Evolutionary conservation across 768 basidiomycete species (phyloP).

Genomic region (Tricholoma flavovirens): DNA sequence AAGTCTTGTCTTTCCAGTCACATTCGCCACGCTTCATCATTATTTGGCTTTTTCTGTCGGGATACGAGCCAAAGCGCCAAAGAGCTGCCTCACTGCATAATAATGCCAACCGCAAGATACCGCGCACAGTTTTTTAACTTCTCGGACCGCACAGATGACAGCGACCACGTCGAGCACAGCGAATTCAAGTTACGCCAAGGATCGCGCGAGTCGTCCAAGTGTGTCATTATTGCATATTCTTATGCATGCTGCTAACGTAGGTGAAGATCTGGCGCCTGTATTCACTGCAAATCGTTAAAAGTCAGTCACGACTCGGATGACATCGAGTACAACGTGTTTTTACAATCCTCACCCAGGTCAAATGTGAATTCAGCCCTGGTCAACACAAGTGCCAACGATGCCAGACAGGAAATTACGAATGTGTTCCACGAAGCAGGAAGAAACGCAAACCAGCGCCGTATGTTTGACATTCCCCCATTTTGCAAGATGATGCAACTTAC

Average conservation of each 20-base stretch:
- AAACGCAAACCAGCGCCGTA: conserved; percentile 55
- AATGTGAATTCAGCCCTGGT: conserved; percentile 45
- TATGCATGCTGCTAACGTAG: neutral
- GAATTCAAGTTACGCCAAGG: conserved; percentile 7
- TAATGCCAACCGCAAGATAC: neutral
- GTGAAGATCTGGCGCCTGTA: conserved; percentile 45
- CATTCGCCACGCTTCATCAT: too few species aligned
- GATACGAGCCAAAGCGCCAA: too few species aligned
- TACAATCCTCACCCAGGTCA: conserved; percentile 31
- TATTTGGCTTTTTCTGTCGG: too few species aligned
- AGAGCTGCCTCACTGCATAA: neutral
- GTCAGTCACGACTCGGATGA: conserved; percentile 25
- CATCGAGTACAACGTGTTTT: neutral
- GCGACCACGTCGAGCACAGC: conserved; percentile 13
- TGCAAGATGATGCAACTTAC: neutral
- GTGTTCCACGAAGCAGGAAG: conserved; percentile 44
- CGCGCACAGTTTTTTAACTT: conserved; percentile 12
- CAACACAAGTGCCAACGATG: conserved; percentile 44
- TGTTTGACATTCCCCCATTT: conserved; percentile 12
- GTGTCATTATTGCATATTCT: neutral
- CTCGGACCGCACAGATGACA: conserved; percentile 13
- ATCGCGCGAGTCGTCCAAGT: conserved; percentile 11
- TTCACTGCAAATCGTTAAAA: conserved; percentile 55
- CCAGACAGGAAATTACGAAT: conserved; percentile 39
- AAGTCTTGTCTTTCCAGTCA: too few species aligned